These are phyloP conservation scores for Trametes versicolor DNA, from an alignment of 1,284 basidiomycete species.

Conservation along the genomic window DNA sequence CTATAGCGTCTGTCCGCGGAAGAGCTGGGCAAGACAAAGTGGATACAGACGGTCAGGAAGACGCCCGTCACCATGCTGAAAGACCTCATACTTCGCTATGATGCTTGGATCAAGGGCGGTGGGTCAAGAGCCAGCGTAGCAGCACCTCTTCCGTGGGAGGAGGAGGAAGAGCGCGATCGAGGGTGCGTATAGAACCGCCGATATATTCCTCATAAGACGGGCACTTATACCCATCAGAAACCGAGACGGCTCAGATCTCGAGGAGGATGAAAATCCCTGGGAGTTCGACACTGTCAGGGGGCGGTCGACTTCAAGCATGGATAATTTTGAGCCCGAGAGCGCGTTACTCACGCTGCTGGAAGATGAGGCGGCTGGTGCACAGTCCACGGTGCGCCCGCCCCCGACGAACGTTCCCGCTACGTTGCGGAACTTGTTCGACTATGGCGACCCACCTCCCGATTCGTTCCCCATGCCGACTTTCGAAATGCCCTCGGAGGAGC, in stretches of 20 bases:
- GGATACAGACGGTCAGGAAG: conserved; percentile 88
- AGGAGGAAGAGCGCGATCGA: conserved; percentile 61
- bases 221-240: conserved; percentile 21
- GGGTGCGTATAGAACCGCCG: conserved; percentile 42
- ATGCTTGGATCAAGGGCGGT: conserved; percentile 81
- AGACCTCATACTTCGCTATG: conserved; percentile 84
- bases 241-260: conserved; percentile 33
- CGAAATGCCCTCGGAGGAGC: conserved; percentile 31
- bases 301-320: conserved; percentile 42
- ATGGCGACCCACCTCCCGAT: conserved; percentile 53
- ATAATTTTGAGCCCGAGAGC: conserved; percentile 28
- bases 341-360: conserved; percentile 28
- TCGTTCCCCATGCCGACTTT: conserved; percentile 54
- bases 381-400: conserved; percentile 59
- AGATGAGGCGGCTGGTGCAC: conserved; percentile 28
- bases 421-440: conserved; percentile 74
- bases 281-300: conserved; percentile 80
- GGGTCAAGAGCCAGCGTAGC: conserved; percentile 86
- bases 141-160: conserved; percentile 77
- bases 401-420: conserved; percentile 69
- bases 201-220: neutral
- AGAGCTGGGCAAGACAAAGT: conserved; percentile 90
- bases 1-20: conserved; percentile 87
- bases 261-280: conserved; percentile 70
- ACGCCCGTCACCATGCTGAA: conserved; percentile 77